phyloP scores from a whole-genome alignment of 2,329 filamentous ascomycete genomes.

The Fusarium setosum region DNA sequence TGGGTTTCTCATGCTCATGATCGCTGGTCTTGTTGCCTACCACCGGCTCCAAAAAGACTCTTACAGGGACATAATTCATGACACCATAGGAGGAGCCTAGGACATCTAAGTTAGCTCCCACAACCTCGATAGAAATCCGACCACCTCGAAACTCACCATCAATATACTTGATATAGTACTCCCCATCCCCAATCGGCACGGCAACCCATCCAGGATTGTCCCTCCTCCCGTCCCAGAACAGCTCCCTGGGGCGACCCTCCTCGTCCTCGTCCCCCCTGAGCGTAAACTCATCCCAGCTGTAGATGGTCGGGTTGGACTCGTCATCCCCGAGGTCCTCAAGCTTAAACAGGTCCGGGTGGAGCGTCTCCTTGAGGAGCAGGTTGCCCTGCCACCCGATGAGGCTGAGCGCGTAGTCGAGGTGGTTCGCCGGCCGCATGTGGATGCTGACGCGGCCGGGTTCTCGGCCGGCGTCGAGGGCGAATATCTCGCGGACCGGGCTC shows the following conservation, averaged over 20 bases:
- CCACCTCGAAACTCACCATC: constrained; percentile 8
- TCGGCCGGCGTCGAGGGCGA: neutral
- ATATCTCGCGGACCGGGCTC: neutral
- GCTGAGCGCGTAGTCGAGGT: constrained; percentile 16
- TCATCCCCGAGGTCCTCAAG: neutral
- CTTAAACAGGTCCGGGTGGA: neutral
- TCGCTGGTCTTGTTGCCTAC: neutral
- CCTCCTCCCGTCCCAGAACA: neutral
- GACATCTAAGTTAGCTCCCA: constrained; percentile 2
- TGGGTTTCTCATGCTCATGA: neutral
- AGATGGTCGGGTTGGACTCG: neutral
- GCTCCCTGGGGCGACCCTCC: neutral
- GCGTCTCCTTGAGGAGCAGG: constrained; percentile 10
- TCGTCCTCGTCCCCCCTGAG: neutral
- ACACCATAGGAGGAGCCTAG: constrained; percentile 1
- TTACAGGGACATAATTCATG: constrained; percentile 17
- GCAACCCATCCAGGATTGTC: constrained; percentile 27
- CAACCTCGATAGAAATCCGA: too few species aligned
- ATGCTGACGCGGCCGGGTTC: constrained; percentile 3
- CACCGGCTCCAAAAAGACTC: constrained; percentile 13
- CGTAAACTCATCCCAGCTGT: constrained; percentile 17
- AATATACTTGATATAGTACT: constrained; percentile 21
- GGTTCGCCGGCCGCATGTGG: constrained; percentile 2
- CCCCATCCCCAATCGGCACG: neutral
- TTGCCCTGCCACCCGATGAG: constrained; percentile 15